Percentiles rank a stretch among this genome's conserved stretches.
Evolutionary conservation across 179 eudicot genomes (phyloP).

Genomic region (Actinidia chinensis): DNA sequence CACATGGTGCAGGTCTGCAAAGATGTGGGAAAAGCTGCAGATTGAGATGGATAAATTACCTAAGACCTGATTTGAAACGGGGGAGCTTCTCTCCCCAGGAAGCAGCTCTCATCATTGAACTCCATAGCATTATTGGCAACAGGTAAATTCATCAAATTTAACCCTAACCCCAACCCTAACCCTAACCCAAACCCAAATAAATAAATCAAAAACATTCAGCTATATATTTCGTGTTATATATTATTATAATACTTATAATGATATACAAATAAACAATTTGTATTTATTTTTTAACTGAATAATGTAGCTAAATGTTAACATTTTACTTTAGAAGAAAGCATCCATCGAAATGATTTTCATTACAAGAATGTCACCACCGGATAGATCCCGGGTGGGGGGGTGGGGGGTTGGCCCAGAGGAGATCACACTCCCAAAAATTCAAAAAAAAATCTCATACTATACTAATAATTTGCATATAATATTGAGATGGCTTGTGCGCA

Average conservation of each 20-base stretch:
- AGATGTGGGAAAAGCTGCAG: conserved; percentile 95
- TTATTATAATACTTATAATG: too few species aligned
- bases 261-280: not conserved
- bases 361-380: too few species aligned
- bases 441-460: too few species aligned
- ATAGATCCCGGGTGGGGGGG: too few species aligned
- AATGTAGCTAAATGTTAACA: not conserved
- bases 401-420: too few species aligned
- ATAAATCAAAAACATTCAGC: not conserved
- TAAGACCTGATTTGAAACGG: conserved; percentile 84
- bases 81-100: conserved; percentile 76
- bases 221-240: not conserved
- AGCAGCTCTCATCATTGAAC: conserved; percentile 73
- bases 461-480: too few species aligned
- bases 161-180: not conserved
- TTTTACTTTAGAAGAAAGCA: not conserved
- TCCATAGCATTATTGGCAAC: conserved; percentile 80
- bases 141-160: conserved; percentile 32
- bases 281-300: not conserved
- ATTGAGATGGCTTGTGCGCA: too few species aligned
- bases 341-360: too few species aligned
- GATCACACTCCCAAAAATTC: too few species aligned
- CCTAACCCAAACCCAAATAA: not conserved
- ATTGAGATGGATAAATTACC: conserved; percentile 81
- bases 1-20: conserved; percentile 55